Conservation (phyloP, 163 green algal species). For the Scenedesmus sp. region DNA sequence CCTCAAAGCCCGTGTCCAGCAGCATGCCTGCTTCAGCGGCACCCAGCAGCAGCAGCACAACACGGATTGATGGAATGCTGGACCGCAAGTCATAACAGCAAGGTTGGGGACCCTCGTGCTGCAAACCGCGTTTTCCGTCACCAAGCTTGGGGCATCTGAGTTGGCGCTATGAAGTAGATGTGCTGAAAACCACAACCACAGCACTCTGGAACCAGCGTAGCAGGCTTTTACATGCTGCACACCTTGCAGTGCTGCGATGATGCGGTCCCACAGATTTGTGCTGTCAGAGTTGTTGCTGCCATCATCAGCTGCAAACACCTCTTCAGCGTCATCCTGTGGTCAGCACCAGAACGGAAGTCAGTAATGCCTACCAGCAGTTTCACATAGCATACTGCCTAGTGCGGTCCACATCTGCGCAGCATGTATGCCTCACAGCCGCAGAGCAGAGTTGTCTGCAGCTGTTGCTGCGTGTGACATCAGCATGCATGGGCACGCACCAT, state of each 20-base stretch:
- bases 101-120: too few species aligned
- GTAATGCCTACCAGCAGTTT: background rate
- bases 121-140: too few species aligned
- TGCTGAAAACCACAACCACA: too few species aligned
- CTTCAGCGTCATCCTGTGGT: background rate
- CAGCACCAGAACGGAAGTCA: background rate
- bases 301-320: slow-evolving; percentile 32
- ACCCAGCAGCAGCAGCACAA: background rate
- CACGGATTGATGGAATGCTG: too few species aligned
- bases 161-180: too few species aligned
- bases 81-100: too few species aligned
- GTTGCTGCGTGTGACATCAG: background rate
- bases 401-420: background rate
- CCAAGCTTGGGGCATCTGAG: too few species aligned
- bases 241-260: slow-evolving; percentile 46
- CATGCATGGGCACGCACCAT: background rate
- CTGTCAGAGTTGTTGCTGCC: background rate
- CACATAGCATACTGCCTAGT: background rate
- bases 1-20: slow-evolving; percentile 67
- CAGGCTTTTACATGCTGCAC: background rate
- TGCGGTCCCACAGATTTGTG: slow-evolving; percentile 49
- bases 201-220: background rate
- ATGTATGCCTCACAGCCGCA: background rate
- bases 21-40: slow-evolving; percentile 66
- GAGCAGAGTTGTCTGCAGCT: background rate